These are phyloP conservation scores for Arctostaphylos glauca DNA, from an alignment of 148 eudicot genomes.

Conservation along the genomic window DNA sequence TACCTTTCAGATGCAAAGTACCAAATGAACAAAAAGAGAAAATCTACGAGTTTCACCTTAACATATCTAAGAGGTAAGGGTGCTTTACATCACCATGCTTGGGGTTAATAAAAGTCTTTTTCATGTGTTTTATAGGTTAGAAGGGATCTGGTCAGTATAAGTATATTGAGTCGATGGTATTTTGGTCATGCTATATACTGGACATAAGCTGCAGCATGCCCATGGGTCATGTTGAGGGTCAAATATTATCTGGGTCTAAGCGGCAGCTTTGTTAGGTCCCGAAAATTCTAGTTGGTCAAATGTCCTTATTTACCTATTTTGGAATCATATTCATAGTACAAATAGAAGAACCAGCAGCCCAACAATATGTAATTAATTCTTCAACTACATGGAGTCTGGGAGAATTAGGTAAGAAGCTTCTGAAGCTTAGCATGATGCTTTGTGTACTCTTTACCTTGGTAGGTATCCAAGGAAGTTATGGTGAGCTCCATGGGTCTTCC, in stretches of 20 bases:
- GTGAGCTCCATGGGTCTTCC: not conserved
- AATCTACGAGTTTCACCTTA: not conserved
- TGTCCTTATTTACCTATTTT: not conserved
- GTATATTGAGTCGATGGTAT: not conserved
- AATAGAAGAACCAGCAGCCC: conserved; percentile 1
- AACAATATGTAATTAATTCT: not conserved
- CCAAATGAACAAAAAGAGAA: not conserved
- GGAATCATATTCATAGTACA: not conserved
- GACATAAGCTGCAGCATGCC: not conserved
- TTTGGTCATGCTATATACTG: not conserved
- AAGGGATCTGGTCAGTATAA: not conserved
- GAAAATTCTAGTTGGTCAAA: not conserved
- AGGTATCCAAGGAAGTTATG: not conserved
- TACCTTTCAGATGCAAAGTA: not conserved
- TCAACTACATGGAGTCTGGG: not conserved
- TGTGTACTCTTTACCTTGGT: not conserved
- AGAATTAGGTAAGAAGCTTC: not conserved
- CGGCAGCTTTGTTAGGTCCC: not conserved
- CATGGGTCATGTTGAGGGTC: not conserved
- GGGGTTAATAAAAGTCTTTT: not conserved
- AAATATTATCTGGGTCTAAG: not conserved
- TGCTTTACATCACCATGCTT: not conserved
- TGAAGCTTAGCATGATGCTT: not conserved
- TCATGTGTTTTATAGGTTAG: not conserved
- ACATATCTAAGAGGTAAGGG: not conserved